A percentile compares a stretch with the other conserved stretches of the same genome.
phyloP scores from a whole-genome alignment of 2,329 filamentous ascomycete species.

The Fusarium protoensiforme region DNA sequence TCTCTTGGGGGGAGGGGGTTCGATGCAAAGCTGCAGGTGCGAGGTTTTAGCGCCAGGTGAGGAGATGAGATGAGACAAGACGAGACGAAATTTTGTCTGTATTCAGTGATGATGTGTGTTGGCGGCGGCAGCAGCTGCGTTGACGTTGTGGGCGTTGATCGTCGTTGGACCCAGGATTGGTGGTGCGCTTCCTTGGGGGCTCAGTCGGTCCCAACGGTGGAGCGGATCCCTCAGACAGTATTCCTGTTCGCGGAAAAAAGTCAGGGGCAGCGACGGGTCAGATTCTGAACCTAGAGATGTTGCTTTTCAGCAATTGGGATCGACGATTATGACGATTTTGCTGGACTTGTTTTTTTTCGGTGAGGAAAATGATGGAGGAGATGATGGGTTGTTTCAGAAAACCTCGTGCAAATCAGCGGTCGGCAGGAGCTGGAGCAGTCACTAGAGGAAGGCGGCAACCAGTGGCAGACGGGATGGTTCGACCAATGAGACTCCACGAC shows the following conservation, averaged over 20 bases:
- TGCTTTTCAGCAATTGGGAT: constrained; percentile 14
- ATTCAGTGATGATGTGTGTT: not conserved
- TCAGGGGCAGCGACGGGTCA: constrained; percentile 16
- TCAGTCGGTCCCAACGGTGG: constrained; percentile 11
- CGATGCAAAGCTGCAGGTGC: not conserved
- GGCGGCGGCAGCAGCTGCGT: not conserved
- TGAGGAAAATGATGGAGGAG: constrained; percentile 11
- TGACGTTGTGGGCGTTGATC: not conserved
- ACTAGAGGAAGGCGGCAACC: constrained; percentile 7
- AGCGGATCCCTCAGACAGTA: constrained; percentile 7
- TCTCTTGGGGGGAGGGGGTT: not conserved
- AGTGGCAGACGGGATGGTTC: not conserved
- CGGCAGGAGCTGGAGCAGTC: not conserved
- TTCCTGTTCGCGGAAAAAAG: not conserved
- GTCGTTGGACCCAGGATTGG: not conserved
- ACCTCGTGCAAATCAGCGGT: not conserved
- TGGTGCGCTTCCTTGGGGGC: not conserved
- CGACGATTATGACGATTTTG: constrained; percentile 27
- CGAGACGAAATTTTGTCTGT: not conserved
- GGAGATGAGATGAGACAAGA: not conserved
- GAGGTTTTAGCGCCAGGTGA: not conserved
- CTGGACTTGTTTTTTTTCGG: constrained; percentile 14
- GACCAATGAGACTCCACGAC: not conserved
- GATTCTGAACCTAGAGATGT: constrained; percentile 15
- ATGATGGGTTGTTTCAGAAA: not conserved